Percentiles rank a stretch among this genome's conserved stretches.
Evolutionary conservation across 345 rosid species (phyloP).

Genomic region (Pseudoturritis turrita): DNA sequence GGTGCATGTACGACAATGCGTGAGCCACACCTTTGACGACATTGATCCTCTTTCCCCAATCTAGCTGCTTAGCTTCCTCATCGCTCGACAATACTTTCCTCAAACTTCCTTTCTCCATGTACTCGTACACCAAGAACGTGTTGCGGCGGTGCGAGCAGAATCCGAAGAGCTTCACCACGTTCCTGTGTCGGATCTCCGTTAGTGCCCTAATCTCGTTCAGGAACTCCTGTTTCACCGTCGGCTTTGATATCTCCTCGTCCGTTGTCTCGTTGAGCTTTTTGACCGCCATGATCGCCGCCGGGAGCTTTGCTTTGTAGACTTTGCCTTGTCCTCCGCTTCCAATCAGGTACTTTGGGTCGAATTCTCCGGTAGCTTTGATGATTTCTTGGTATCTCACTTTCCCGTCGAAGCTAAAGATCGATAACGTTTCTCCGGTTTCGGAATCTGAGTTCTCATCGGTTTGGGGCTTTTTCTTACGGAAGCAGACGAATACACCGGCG

Average conservation of each 20-base stretch:
- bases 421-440: slow-evolving; percentile 21
- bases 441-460: slow-evolving; percentile 7
- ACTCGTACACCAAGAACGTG: slow-evolving; percentile 36
- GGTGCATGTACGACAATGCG: slow-evolving; percentile 48
- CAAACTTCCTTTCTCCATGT: slow-evolving; percentile 38
- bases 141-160: slow-evolving; percentile 30
- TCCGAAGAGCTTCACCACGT: slow-evolving; percentile 44
- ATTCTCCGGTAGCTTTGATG: slow-evolving; percentile 37
- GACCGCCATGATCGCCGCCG: slow-evolving; percentile 25
- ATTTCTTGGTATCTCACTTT: slow-evolving; percentile 32
- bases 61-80: slow-evolving; percentile 25
- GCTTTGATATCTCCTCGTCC: slow-evolving; percentile 25
- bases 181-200: slow-evolving; percentile 38
- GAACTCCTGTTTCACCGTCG: slow-evolving; percentile 28
- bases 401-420: slow-evolving; percentile 35
- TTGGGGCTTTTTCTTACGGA: slow-evolving; percentile 20
- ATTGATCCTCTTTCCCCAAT: slow-evolving; percentile 37
- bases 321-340: slow-evolving; percentile 40
- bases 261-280: slow-evolving; percentile 33
- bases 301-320: slow-evolving; percentile 36
- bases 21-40: slow-evolving; percentile 42
- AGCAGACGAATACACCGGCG: slow-evolving; percentile 22
- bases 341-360: slow-evolving; percentile 35
- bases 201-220: slow-evolving; percentile 38
- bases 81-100: slow-evolving; percentile 18